phyloP scores from a whole-genome alignment of 2,329 filamentous ascomycete species.

The Graphilbum ipis-grandicollis region DNA sequence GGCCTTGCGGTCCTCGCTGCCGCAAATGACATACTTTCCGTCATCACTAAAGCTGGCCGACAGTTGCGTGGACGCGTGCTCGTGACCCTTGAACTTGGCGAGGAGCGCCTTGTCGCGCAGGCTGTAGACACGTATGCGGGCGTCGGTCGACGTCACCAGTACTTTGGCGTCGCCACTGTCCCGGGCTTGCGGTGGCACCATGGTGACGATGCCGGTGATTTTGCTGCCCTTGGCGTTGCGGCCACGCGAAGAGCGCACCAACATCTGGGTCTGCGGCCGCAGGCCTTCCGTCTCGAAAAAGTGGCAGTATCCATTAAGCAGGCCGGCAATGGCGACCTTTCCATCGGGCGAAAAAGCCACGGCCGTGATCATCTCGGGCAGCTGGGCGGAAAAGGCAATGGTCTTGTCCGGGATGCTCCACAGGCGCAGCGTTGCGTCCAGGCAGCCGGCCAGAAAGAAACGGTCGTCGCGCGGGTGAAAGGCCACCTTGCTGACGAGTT shows the following conservation, averaged over 20 bases:
- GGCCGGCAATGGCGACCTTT: conserved; percentile 74
- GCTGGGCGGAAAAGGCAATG: conserved; percentile 64
- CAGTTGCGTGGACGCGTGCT: conserved; percentile 82
- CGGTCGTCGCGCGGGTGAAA: conserved; percentile 92
- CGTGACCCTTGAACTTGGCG: conserved; percentile 79
- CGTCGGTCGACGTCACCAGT: conserved; percentile 88
- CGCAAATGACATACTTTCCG: conserved; percentile 71
- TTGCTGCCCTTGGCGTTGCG: conserved; percentile 95
- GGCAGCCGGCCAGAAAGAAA: conserved; percentile 86
- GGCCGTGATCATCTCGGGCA: conserved; percentile 81
- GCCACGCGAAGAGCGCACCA: conserved; percentile 81
- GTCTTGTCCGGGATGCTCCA: conserved; percentile 96
- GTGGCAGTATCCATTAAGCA: conserved; percentile 67
- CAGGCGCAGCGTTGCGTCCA: conserved; percentile 72
- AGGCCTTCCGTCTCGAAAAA: conserved; percentile 90
- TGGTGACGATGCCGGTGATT: conserved; percentile 71
- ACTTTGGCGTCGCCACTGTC: conserved; percentile 59
- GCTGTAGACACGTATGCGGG: conserved; percentile 77
- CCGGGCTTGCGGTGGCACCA: conserved; percentile 15
- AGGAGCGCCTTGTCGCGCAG: conserved; percentile 71
- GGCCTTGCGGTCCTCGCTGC: conserved; percentile 76
- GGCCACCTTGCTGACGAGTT: conserved; percentile 85
- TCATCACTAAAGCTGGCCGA: conserved; percentile 80
- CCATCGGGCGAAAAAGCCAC: conserved; percentile 90
- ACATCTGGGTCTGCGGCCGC: conserved; percentile 68